phyloP scores from a whole-genome alignment of 306 rosid genomes.

The Castanea sativa region DNA sequence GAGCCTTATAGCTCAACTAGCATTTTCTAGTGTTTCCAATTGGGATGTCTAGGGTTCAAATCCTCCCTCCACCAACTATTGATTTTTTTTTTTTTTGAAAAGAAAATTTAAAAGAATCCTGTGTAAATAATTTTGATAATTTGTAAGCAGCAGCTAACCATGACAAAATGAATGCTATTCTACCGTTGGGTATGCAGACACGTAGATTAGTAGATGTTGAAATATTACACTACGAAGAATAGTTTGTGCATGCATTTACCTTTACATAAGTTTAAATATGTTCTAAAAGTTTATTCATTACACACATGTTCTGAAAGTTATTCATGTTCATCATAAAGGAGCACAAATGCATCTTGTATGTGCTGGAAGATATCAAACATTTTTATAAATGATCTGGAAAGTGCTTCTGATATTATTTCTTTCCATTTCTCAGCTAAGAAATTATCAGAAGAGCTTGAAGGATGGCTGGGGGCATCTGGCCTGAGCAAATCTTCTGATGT shows the following conservation, averaged over 20 bases:
- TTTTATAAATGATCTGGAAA: neutral
- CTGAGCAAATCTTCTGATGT: slow-evolving; percentile 68
- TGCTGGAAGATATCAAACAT: neutral
- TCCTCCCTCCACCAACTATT: no score
- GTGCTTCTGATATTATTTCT: neutral
- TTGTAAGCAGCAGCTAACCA: neutral
- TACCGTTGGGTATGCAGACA: neutral
- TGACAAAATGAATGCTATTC: neutral
- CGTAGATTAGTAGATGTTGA: neutral
- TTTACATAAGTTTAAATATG: neutral
- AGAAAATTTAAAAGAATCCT: no score
- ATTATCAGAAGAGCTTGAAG: slow-evolving; percentile 69
- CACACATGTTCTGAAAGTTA: neutral
- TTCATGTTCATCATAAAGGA: neutral
- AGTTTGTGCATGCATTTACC: neutral
- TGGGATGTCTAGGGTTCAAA: no score
- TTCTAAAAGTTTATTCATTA: neutral
- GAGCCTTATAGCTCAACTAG: no score
- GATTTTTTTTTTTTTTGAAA: no score
- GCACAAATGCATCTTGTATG: neutral
- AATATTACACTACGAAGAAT: neutral
- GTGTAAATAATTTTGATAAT: neutral
- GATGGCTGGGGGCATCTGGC: slow-evolving; percentile 67
- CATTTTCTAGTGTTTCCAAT: no score
- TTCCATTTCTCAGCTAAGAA: slow-evolving; percentile 47